Percentiles rank a stretch among this genome's conserved stretches.
Conservation (phyloP, 164 flowering plant species). For the Liriodendron chinense region DNA sequence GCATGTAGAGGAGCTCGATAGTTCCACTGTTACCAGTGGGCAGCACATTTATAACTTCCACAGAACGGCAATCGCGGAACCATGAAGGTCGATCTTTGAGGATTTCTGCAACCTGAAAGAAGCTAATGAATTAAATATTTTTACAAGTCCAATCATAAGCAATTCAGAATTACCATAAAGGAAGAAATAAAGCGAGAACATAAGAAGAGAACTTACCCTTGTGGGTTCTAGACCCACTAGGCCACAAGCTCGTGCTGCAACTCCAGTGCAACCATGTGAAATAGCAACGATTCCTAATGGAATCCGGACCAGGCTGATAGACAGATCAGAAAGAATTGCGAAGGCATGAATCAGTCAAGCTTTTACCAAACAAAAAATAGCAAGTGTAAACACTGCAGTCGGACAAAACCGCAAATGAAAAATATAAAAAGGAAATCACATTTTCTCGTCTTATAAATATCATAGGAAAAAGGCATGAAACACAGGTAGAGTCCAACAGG, state of each 20-base stretch:
- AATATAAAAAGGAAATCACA: too few species aligned
- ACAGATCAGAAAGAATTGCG: neutral
- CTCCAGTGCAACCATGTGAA: constrained; percentile 93
- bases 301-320: constrained; percentile 99
- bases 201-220: constrained; percentile 40
- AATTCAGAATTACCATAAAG: neutral
- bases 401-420: too few species aligned
- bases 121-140: neutral
- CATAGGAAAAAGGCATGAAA: neutral
- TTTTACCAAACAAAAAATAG: neutral
- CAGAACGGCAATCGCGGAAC: constrained; percentile 94
- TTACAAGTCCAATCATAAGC: neutral
- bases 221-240: constrained; percentile 94
- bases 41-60: constrained; percentile 79
- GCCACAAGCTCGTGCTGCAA: constrained; percentile 97
- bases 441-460: too few species aligned
- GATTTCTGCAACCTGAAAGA: constrained; percentile 82
- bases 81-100: constrained; percentile 95
- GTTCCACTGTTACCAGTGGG: constrained; percentile 97
- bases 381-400: neutral
- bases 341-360: neutral
- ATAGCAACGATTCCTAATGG: constrained; percentile 99
- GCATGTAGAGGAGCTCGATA: constrained; percentile 94
- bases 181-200: neutral
- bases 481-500: neutral